Evolutionary conservation across 2,329 filamentous ascomycete species (phyloP).

Genomic region (Sclerotinia subarctica): DNA sequence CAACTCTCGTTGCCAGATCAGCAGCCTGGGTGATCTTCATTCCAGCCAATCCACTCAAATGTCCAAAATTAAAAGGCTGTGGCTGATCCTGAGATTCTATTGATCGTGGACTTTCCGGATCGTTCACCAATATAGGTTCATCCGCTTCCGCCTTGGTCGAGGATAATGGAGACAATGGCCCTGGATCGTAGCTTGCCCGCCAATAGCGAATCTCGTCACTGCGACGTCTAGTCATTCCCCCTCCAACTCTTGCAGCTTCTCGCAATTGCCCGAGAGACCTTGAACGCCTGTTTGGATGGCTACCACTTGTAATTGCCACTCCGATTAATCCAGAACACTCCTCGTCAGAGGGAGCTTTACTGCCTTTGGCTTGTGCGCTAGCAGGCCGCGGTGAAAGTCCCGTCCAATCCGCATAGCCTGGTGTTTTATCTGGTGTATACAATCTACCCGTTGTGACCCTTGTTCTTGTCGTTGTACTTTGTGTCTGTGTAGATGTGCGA

Average conservation of each 20-base stretch:
- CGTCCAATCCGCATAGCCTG: slow-evolving; percentile 46
- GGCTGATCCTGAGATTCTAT: slow-evolving; percentile 40
- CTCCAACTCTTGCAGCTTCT: slow-evolving; percentile 38
- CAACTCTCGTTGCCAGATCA: slow-evolving; percentile 53
- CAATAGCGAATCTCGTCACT: slow-evolving; percentile 64
- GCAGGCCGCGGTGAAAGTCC: slow-evolving; percentile 60
- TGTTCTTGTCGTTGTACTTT: slow-evolving; percentile 34
- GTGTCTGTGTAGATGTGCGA: slow-evolving; percentile 50
- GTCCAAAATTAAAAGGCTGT: slow-evolving; percentile 55
- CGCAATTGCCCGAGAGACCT: slow-evolving; percentile 57
- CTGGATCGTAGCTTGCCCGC: slow-evolving; percentile 57
- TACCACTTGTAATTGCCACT: slow-evolving; percentile 59
- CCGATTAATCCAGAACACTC: slow-evolving; percentile 46
- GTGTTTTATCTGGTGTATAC: slow-evolving; percentile 41
- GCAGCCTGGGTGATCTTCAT: slow-evolving; percentile 58
- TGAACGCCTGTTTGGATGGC: slow-evolving; percentile 52
- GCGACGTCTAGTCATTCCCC: slow-evolving; percentile 47
- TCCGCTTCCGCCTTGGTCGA: slow-evolving; percentile 45
- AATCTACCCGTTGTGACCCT: slow-evolving; percentile 44
- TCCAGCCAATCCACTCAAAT: slow-evolving; percentile 47
- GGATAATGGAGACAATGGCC: slow-evolving; percentile 51
- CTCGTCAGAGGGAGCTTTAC: slow-evolving; percentile 37
- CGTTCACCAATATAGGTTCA: slow-evolving; percentile 38
- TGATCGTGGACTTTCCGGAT: slow-evolving; percentile 29
- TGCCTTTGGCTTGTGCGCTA: slow-evolving; percentile 55